phyloP scores from a whole-genome alignment of 768 basidiomycete species.

The Hygrophorus russula region DNA sequence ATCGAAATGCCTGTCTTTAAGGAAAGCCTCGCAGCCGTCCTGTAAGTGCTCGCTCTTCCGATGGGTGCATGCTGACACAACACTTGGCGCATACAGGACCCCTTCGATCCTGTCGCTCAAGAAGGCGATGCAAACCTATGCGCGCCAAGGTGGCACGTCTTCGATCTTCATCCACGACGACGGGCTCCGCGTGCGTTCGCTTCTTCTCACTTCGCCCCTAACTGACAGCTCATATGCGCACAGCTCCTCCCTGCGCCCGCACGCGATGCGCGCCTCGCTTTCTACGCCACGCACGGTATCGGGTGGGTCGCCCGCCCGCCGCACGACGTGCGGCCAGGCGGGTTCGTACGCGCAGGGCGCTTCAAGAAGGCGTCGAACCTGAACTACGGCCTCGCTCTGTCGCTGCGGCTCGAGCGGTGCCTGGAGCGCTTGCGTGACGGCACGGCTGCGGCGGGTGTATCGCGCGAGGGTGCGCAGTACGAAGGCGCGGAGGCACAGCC shows the following conservation, averaged over 20 bases:
- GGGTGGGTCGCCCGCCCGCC: constrained; percentile 69
- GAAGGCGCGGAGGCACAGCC: constrained; percentile 63
- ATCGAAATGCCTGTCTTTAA: constrained; percentile 86
- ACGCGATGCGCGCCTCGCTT: constrained; percentile 50
- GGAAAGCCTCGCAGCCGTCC: constrained; percentile 56
- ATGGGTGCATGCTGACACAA: too few species aligned
- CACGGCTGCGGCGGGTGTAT: constrained; percentile 21
- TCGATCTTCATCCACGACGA: constrained; percentile 75
- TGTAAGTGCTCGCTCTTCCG: constrained; percentile 34
- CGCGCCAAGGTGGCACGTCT: constrained; percentile 72
- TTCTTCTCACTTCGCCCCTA: too few species aligned
- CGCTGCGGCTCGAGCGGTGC: not conserved
- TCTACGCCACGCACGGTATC: constrained; percentile 63
- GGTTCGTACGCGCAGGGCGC: constrained; percentile 63
- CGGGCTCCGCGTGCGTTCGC: constrained; percentile 29
- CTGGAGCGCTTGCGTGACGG: not conserved
- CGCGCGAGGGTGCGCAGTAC: too few species aligned
- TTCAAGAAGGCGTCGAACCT: constrained; percentile 95
- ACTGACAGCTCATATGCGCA: too few species aligned
- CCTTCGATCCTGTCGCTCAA: constrained; percentile 69
- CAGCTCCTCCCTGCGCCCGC: constrained; percentile 49
- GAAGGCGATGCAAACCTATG: constrained; percentile 80
- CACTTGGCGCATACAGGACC: too few species aligned
- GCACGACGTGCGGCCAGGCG: constrained; percentile 41
- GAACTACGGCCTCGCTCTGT: constrained; percentile 59